Conservation (phyloP, 352 stramenopile species). For the Phytophthora capsici region DNA sequence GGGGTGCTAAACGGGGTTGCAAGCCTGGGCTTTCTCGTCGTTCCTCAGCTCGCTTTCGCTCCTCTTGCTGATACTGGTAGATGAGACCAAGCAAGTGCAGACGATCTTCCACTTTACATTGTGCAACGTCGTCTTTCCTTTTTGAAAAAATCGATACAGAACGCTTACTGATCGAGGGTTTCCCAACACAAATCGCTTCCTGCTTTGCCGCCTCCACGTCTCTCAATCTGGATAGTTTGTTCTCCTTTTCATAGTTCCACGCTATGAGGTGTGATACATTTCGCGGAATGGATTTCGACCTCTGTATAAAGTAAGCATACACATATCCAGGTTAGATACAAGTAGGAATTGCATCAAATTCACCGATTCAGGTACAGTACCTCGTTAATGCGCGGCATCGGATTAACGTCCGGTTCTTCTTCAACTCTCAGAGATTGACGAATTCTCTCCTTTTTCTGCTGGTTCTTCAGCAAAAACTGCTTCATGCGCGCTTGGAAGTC, state of each 20-base stretch:
- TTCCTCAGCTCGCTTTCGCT: conserved; percentile 37
- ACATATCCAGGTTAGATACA: conserved; percentile 1
- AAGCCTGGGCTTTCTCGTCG: conserved; percentile 12
- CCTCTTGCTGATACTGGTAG: conserved; percentile 74
- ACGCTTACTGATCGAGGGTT: conserved; percentile 41
- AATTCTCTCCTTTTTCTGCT: conserved; percentile 57
- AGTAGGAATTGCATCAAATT: neutral
- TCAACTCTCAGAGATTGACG: conserved; percentile 42
- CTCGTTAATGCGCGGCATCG: conserved; percentile 61
- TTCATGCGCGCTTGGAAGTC: conserved; percentile 73
- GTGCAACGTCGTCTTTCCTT: conserved; percentile 56
- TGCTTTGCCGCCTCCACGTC: conserved; percentile 41
- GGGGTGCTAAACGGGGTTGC: conserved; percentile 53
- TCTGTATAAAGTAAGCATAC: conserved; percentile 34
- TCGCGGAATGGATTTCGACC: conserved; percentile 63
- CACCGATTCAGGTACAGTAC: conserved; percentile 28
- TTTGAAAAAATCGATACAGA: conserved; percentile 43
- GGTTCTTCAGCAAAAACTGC: conserved; percentile 53
- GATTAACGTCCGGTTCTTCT: conserved; percentile 33
- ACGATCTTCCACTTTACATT: conserved; percentile 73
- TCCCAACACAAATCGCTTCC: conserved; percentile 35
- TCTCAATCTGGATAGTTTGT: conserved; percentile 54
- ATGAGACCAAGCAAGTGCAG: conserved; percentile 73
- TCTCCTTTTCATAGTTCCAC: conserved; percentile 68
- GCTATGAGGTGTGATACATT: conserved; percentile 67